Percentiles rank a stretch among this genome's conserved stretches.
These are phyloP conservation scores for Gnomoniopsis sp. DNA, from an alignment of 2,329 filamentous ascomycete species.

Conservation along the genomic window DNA sequence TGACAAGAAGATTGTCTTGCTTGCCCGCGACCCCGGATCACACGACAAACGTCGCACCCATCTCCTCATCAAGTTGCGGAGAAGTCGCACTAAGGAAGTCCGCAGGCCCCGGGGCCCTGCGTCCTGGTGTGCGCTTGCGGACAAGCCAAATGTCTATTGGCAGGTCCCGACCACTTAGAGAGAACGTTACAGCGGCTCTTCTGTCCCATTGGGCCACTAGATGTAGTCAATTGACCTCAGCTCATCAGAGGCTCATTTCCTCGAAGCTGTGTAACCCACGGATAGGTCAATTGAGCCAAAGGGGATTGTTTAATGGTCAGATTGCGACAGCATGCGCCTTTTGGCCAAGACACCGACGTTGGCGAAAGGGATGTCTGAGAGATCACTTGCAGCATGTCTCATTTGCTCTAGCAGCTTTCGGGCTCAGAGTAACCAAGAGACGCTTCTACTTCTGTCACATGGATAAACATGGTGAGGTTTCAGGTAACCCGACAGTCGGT, in stretches of 20 bases:
- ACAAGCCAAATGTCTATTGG: background rate
- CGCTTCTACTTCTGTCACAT: too few relatives aligned
- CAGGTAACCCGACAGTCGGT: background rate
- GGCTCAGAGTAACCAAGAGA: background rate
- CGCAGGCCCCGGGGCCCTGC: too few relatives aligned
- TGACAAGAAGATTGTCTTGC: background rate
- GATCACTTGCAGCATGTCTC: background rate
- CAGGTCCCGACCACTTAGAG: background rate
- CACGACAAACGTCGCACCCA: background rate
- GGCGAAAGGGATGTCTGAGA: too few relatives aligned
- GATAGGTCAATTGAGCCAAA: background rate
- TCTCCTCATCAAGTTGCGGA: too few relatives aligned
- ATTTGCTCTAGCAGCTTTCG: background rate
- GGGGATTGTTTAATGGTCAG: background rate
- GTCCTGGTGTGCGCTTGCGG: background rate
- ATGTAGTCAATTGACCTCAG: background rate
- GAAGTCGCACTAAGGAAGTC: background rate
- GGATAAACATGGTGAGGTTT: background rate
- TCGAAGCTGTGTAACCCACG: background rate
- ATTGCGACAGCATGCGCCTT: too few relatives aligned
- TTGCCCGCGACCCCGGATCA: background rate
- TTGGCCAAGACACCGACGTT: too few relatives aligned
- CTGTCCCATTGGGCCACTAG: constrained; percentile 11
- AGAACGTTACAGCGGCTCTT: background rate
- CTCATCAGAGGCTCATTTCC: background rate